phyloP scores from a whole-genome alignment of 805 yeast species.

The Tetrapisispora arboricola region DNA sequence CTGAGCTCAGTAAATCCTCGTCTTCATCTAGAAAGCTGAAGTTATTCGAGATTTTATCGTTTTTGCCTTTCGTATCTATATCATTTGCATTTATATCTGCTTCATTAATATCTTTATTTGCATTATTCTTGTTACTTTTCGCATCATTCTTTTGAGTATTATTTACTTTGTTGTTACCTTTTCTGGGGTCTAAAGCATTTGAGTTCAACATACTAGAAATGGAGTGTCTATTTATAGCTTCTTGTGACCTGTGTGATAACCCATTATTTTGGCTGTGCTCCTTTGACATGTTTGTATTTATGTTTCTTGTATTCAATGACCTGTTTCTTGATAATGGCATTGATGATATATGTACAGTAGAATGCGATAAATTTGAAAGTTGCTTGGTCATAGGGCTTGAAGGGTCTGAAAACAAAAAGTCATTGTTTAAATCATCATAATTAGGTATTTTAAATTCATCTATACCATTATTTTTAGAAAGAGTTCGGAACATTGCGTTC shows the following conservation, averaged over 20 bases:
- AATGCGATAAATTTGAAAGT: not conserved
- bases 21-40: slow-evolving; percentile 36
- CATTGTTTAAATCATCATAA: not conserved
- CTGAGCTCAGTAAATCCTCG: slow-evolving; percentile 36
- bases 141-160: too few species aligned
- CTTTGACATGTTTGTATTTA: not conserved
- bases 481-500: not conserved
- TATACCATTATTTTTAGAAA: not conserved
- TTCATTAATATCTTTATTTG: not conserved
- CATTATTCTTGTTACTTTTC: too few species aligned
- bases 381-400: slow-evolving; percentile 4
- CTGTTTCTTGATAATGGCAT: slow-evolving; percentile 1
- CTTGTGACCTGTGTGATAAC: not conserved
- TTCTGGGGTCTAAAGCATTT: not conserved
- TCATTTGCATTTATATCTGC: not conserved
- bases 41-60: not conserved
- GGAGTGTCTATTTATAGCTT: not conserved
- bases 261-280: not conserved
- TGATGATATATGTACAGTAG: not conserved
- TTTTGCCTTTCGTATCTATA: not conserved
- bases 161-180: not conserved
- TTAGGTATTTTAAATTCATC: not conserved
- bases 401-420: slow-evolving; percentile 1
- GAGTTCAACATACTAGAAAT: not conserved
- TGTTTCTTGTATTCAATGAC: not conserved